Percentiles rank a stretch among this genome's conserved stretches.
Evolutionary conservation across 129 eudicot genomes (phyloP).

Genomic region (Flaveria trinervia): DNA sequence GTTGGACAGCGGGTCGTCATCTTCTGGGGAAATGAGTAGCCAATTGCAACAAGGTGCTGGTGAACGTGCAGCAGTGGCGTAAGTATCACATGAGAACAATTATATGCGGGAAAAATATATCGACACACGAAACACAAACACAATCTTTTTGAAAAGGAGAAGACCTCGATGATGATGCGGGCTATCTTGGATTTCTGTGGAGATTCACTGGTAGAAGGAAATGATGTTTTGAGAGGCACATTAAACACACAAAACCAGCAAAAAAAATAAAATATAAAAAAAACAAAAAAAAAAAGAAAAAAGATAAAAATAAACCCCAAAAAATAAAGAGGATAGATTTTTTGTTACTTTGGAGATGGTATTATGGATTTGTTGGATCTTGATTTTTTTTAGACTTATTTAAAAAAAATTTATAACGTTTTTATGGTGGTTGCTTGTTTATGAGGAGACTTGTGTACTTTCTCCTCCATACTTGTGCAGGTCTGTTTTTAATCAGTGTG

Average conservation of each 20-base stretch:
- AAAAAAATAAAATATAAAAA: not conserved
- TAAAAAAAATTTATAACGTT: not conserved
- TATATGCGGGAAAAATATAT: conserved; percentile 9
- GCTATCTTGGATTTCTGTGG: conserved; percentile 39
- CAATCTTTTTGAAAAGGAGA: conserved; percentile 24
- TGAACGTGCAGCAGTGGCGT: conserved; percentile 30
- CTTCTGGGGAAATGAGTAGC: conserved; percentile 41
- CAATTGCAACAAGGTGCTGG: conserved; percentile 29
- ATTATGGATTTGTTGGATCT: conserved; percentile 26
- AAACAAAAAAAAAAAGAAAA: conserved; percentile 1
- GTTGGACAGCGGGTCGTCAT: conserved; percentile 41
- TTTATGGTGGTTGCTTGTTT: conserved; percentile 15
- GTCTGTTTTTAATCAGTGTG: not conserved
- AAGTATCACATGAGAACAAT: conserved; percentile 14
- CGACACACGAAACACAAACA: conserved; percentile 4
- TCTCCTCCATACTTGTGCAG: conserved; percentile 20
- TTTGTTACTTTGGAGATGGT: conserved; percentile 21
- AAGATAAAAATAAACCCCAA: conserved; percentile 3
- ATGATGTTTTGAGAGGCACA: conserved; percentile 45
- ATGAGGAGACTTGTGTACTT: conserved; percentile 12
- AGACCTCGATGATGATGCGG: conserved; percentile 45
- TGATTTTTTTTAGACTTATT: conserved; percentile 11
- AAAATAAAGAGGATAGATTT: not conserved
- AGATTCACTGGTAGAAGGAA: conserved; percentile 39
- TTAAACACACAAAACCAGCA: conserved; percentile 28